Evolutionary conservation across 2,329 filamentous ascomycete genomes (phyloP), one percentile per base, ranked within the genome.

Genomic region (Hymenoscyphus salicellus): DNA sequence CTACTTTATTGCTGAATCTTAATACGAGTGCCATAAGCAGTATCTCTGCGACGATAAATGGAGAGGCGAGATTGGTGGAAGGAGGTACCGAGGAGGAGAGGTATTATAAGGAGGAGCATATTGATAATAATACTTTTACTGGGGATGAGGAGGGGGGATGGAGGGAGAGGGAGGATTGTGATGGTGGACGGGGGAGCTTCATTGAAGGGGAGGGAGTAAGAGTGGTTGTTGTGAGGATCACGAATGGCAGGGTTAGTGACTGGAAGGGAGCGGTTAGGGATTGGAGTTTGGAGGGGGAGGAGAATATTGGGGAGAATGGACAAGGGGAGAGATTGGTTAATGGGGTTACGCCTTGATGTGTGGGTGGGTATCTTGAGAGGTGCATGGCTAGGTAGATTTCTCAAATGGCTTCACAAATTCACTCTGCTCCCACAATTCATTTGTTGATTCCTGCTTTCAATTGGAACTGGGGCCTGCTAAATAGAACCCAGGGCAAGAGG

Each of bases 191-290:
- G 38, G 84, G 85, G 74, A 88, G 85, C 74, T 91, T 93, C 77
- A 85, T 96, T 52, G 89, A 89, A 43, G 91, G 89, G 2, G 90
- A 92, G 73, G 90, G 95, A 75, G 93, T 96, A 1, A 84, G 90
- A 58, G 93, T 97, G 6, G 92, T 98, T 38, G 85, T 94, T 5
- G 95, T 98, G 7, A 86, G 84, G 72, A 92, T 98, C 71, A 85
- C 84, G 72, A 91, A 93, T 75, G 93, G 95, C 58, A 85, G 93
- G 73, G 96, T 96, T 72, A 93, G 91, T 69, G 95, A 97, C 77
- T 97, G 91, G 90, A 97, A 97, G 80, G 94, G 95, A n/a, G 86
- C 88, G 16, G 92, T 98, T 4, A 86, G 90, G 72, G 94, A 98
- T 75, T 98, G 87, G 86, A 75, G 66, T 62, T 69, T 76, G 66